A percentile compares a stretch with the other conserved stretches of the same genome.
These are phyloP conservation scores for Clitopilus passeckerianus DNA, from an alignment of 768 basidiomycete genomes.

Conservation along the genomic window DNA sequence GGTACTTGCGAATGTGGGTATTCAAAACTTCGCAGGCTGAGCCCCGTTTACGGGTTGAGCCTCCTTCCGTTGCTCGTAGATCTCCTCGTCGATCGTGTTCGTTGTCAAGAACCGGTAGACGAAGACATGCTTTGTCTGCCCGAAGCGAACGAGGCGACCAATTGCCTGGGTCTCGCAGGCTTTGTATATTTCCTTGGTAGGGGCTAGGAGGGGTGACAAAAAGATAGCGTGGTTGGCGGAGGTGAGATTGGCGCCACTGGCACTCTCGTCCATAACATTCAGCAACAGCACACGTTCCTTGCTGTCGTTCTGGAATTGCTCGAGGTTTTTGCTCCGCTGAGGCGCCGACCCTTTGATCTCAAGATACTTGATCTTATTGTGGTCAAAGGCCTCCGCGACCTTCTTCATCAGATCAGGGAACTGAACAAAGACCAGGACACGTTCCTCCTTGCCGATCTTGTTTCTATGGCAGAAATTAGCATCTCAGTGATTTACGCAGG, in stretches of 20 bases:
- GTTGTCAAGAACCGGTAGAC: slow-evolving; percentile 82
- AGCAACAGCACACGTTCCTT: slow-evolving; percentile 78
- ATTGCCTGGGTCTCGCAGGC: slow-evolving; percentile 82
- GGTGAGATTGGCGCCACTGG: slow-evolving; percentile 91
- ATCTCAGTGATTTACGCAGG: neutral
- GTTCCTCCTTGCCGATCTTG: slow-evolving; percentile 67
- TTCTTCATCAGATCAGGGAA: slow-evolving; percentile 93
- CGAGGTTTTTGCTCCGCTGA: slow-evolving; percentile 75
- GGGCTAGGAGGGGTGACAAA: slow-evolving; percentile 84
- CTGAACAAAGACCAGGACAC: slow-evolving; percentile 92
- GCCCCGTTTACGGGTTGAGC: neutral
- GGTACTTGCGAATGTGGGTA: neutral
- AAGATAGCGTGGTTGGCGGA: slow-evolving; percentile 94
- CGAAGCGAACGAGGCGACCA: slow-evolving; percentile 78
- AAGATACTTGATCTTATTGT: slow-evolving; percentile 68
- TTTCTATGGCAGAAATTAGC: slow-evolving; percentile 35
- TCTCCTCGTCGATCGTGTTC: slow-evolving; percentile 86
- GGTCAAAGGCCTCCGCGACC: slow-evolving; percentile 75
- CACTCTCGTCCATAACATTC: slow-evolving; percentile 93
- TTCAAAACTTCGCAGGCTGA: neutral
- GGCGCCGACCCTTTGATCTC: slow-evolving; percentile 79
- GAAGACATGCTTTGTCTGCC: slow-evolving; percentile 74
- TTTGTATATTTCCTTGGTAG: slow-evolving; percentile 78
- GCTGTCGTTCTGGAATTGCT: slow-evolving; percentile 80
- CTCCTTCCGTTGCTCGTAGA: slow-evolving; percentile 50